phyloP scores from a whole-genome alignment of 2,329 filamentous ascomycete genomes.

The Juglanconis juglandina region DNA sequence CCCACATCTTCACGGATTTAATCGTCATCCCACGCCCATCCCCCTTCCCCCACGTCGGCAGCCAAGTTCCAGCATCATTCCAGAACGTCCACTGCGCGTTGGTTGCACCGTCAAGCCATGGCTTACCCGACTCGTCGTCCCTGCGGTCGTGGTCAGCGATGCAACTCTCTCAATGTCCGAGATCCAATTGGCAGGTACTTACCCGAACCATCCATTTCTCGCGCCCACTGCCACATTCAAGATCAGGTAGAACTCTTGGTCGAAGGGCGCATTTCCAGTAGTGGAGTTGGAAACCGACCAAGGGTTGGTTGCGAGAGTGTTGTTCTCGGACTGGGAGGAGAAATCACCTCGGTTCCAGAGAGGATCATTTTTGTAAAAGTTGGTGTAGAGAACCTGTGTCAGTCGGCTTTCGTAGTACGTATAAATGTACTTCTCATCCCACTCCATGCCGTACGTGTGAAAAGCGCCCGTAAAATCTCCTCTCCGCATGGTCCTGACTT shows the following conservation, averaged over 20 bases:
- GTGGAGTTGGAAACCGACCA: constrained; percentile 38
- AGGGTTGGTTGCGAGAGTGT: constrained; percentile 39
- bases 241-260: constrained; percentile 49
- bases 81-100: constrained; percentile 41
- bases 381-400: constrained; percentile 36
- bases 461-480: constrained; percentile 39
- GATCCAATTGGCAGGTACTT: constrained; percentile 17
- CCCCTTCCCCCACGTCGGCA: constrained; percentile 44
- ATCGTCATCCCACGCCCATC: constrained; percentile 43
- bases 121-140: constrained; percentile 42
- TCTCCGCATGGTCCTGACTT: constrained; percentile 30
- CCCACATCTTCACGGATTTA: constrained; percentile 46
- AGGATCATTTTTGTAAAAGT: constrained; percentile 30
- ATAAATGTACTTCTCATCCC: constrained; percentile 49
- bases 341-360: constrained; percentile 44
- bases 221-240: constrained; percentile 49
- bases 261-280: constrained; percentile 45
- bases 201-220: constrained; percentile 46
- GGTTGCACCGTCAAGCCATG: constrained; percentile 41
- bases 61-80: constrained; percentile 38
- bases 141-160: constrained; percentile 23
- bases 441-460: constrained; percentile 52
- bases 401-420: constrained; percentile 48
- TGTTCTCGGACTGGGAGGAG: constrained; percentile 36
- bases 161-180: not conserved